Evolutionary conservation across 306 rosid genomes (phyloP).

Genomic region (Inga leiocalycina): DNA sequence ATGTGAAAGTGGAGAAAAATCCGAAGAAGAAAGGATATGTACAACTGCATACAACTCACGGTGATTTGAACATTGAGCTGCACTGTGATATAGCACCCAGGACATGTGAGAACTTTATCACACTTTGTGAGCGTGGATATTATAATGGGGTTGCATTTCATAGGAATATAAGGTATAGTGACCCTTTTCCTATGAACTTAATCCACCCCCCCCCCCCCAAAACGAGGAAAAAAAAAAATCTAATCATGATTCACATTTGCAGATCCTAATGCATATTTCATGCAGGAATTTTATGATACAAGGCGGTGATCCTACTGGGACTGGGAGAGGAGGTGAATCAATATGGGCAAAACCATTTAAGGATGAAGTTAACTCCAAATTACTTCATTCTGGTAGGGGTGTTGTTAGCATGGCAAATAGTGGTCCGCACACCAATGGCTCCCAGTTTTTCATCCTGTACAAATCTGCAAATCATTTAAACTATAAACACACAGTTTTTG

Average conservation of each 20-base stretch:
- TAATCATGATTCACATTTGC: slow-evolving; percentile 12
- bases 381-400: slow-evolving; percentile 92
- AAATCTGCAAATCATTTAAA: slow-evolving; percentile 94
- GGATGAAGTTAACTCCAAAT: slow-evolving; percentile 90
- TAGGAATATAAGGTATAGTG: slow-evolving; percentile 76
- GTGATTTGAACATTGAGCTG: slow-evolving; percentile 94
- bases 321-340: slow-evolving; percentile 95
- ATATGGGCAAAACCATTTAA: slow-evolving; percentile 96
- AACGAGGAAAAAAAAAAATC: neutral
- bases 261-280: slow-evolving; percentile 25
- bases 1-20: slow-evolving; percentile 94
- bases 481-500: slow-evolving; percentile 94
- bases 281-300: slow-evolving; percentile 95
- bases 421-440: slow-evolving; percentile 96
- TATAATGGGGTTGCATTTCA: slow-evolving; percentile 90
- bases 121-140: slow-evolving; percentile 93
- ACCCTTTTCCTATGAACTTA: neutral
- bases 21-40: slow-evolving; percentile 96
- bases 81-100: slow-evolving; percentile 96
- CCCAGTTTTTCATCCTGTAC: slow-evolving; percentile 94
- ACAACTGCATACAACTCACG: slow-evolving; percentile 87
- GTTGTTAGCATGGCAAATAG: slow-evolving; percentile 99
- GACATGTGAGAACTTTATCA: slow-evolving; percentile 90
- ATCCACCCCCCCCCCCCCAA: neutral
- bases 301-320: slow-evolving; percentile 99